These are phyloP conservation scores for Fusarium miscanthi DNA, from an alignment of 2,329 filamentous ascomycete genomes.

Conservation along the genomic window DNA sequence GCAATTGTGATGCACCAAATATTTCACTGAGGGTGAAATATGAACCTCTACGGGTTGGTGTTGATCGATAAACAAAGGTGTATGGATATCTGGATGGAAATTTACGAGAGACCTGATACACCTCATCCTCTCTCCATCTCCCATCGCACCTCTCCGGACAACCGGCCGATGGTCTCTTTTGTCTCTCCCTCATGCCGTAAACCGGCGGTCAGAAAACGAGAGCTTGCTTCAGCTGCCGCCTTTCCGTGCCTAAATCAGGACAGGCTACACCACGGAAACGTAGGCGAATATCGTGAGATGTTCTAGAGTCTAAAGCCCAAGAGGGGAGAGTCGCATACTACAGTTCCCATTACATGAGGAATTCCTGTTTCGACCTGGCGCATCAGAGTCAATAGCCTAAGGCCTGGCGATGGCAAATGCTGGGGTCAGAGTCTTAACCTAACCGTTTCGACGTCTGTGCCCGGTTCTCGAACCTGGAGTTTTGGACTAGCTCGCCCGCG, in stretches of 20 bases:
- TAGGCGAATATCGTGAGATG: conserved; percentile 23
- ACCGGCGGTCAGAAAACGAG: conserved; percentile 31
- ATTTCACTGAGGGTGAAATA: not conserved
- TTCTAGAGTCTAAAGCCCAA: conserved; percentile 5
- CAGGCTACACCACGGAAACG: conserved; percentile 2
- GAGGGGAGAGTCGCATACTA: conserved; percentile 17
- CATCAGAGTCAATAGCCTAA: conserved; percentile 9
- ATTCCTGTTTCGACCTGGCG: conserved; percentile 32
- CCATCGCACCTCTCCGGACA: conserved; percentile 1
- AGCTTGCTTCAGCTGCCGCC: conserved; percentile 16
- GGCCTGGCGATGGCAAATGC: conserved; percentile 15
- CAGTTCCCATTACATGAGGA: conserved; percentile 39
- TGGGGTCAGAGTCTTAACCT: conserved; percentile 24
- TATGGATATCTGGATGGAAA: not conserved
- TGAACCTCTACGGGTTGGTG: conserved; percentile 10
- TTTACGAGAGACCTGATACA: conserved; percentile 18
- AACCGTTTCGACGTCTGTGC: conserved; percentile 26
- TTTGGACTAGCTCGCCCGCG: conserved; percentile 13
- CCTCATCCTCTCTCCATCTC: not conserved
- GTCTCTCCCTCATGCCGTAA: not conserved
- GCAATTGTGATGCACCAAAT: not conserved
- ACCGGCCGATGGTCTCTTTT: not conserved
- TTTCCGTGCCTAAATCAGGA: conserved; percentile 4
- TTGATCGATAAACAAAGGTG: conserved; percentile 12
- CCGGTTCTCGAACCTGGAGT: conserved; percentile 34